Evolutionary conservation across 2,329 filamentous ascomycete genomes (phyloP).

Genomic region (Torrubiella hemipterigena): DNA sequence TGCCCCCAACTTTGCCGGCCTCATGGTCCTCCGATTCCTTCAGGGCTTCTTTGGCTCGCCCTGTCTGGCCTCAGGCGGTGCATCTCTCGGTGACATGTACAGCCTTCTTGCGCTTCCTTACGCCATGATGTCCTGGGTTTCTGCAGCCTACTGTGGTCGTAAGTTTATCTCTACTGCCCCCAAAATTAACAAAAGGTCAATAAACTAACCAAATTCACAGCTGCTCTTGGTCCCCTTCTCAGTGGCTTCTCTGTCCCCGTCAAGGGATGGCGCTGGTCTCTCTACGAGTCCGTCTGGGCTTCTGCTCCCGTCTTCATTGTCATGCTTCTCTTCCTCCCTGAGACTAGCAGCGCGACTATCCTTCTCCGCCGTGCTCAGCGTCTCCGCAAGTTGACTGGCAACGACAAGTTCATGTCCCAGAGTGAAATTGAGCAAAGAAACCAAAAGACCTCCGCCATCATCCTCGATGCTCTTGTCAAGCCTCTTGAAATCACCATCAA

Average conservation of each 20-base stretch:
- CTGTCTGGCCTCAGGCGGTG: conserved; percentile 47
- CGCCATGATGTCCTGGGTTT: conserved; percentile 47
- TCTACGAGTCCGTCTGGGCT: conserved; percentile 53
- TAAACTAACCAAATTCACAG: conserved; percentile 14
- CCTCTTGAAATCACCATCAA: conserved; percentile 48
- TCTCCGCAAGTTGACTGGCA: conserved; percentile 50
- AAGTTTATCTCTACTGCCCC: conserved; percentile 23
- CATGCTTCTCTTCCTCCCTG: conserved; percentile 52
- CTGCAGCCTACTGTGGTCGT: conserved; percentile 35
- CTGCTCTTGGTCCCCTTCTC: conserved; percentile 48
- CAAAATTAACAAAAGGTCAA: conserved; percentile 19
- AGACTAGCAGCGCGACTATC: conserved; percentile 48
- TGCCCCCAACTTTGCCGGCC: conserved; percentile 47
- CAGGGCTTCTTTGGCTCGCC: conserved; percentile 57
- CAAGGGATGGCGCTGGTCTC: conserved; percentile 51
- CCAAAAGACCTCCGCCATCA: conserved; percentile 32
- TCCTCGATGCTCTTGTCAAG: conserved; percentile 46
- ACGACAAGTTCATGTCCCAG: conserved; percentile 43
- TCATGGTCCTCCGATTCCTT: conserved; percentile 53
- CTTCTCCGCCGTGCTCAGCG: conserved; percentile 47
- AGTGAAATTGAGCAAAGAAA: conserved; percentile 52
- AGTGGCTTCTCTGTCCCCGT: conserved; percentile 46
- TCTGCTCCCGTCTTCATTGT: conserved; percentile 44
- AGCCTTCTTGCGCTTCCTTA: conserved; percentile 43
- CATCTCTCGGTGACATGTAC: conserved; percentile 41